Conservation (phyloP, 257 asterid genomes). For the Forsythia viridissima region DNA sequence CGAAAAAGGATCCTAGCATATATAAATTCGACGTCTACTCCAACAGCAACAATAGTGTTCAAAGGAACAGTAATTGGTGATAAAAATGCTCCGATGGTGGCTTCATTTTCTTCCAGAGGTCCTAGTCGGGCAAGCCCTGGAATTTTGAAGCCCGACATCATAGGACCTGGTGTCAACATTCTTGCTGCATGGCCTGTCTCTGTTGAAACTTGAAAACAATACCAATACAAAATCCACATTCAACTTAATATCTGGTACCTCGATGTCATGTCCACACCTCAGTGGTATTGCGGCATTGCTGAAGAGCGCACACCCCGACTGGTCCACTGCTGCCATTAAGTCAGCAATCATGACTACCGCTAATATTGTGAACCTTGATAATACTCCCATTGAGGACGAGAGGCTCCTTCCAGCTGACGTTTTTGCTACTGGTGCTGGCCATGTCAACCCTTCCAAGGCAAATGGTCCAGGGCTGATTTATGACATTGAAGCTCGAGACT, state of each 20-base stretch:
- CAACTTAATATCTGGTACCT: constrained; percentile 15
- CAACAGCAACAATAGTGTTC: constrained; percentile 30
- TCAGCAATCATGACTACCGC: constrained; percentile 43
- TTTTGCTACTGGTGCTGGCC: constrained; percentile 34
- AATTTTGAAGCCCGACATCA: constrained; percentile 30
- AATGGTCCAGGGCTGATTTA: constrained; percentile 28
- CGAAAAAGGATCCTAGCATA: constrained; percentile 27
- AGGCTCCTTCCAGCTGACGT: constrained; percentile 17
- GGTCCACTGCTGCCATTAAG: constrained; percentile 34
- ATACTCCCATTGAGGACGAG: constrained; percentile 24
- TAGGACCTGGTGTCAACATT: constrained; percentile 35
- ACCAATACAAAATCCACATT: not conserved
- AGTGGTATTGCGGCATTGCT: constrained; percentile 36
- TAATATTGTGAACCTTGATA: constrained; percentile 14
- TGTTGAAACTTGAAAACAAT: not conserved
- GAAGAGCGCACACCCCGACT: constrained; percentile 29
- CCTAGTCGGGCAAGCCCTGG: constrained; percentile 22
- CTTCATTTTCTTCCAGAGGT: constrained; percentile 24
- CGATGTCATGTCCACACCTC: constrained; percentile 40
- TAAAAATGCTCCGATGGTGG: constrained; percentile 19
- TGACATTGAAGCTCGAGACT: constrained; percentile 17
- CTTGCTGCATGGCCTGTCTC: constrained; percentile 30
- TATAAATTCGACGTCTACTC: constrained; percentile 25
- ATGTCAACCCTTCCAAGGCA: constrained; percentile 32
- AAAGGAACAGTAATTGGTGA: constrained; percentile 25